These are phyloP conservation scores for Kwoniella shivajii DNA, from an alignment of 1,284 basidiomycete genomes.

Conservation along the genomic window DNA sequence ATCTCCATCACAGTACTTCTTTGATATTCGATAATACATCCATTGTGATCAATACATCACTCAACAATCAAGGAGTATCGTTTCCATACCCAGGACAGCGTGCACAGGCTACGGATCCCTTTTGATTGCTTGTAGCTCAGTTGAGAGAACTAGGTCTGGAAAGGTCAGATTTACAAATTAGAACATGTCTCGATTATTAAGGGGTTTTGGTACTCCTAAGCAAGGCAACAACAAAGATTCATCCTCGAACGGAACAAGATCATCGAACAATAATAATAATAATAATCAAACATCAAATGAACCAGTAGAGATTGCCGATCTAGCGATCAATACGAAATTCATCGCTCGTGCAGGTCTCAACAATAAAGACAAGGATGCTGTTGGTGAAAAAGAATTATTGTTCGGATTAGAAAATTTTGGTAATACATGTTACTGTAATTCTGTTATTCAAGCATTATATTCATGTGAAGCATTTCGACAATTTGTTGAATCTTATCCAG, in stretches of 20 bases:
- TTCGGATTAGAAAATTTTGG: slow-evolving; percentile 93
- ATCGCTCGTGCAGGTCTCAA: not conserved
- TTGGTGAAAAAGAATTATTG: slow-evolving; percentile 44
- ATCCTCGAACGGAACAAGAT: slow-evolving; percentile 1
- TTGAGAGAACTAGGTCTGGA: too few species aligned
- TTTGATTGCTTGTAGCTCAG: too few species aligned
- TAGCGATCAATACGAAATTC: not conserved
- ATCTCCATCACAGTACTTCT: too few species aligned
- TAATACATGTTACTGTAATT: slow-evolving; percentile 94
- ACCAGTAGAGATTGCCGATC: not conserved
- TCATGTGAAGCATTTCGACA: slow-evolving; percentile 79
- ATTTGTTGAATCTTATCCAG: slow-evolving; percentile 65
- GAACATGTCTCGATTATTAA: slow-evolving; percentile 14
- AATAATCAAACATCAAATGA: not conserved
- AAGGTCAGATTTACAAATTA: too few species aligned
- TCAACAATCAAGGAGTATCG: too few species aligned
- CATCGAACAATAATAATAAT: not conserved
- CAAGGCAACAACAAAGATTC: slow-evolving; percentile 6
- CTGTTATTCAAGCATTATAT: slow-evolving; percentile 93
- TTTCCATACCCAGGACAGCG: too few species aligned
- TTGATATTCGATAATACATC: too few species aligned
- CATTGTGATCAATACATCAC: too few species aligned
- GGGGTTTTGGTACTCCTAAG: slow-evolving; percentile 15
- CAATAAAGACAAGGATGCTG: not conserved
- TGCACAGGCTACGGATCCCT: too few species aligned